Base-by-base conservation (phyloP, 2,329 filamentous ascomycete species). In the Alternaria ethzedia region DNA sequence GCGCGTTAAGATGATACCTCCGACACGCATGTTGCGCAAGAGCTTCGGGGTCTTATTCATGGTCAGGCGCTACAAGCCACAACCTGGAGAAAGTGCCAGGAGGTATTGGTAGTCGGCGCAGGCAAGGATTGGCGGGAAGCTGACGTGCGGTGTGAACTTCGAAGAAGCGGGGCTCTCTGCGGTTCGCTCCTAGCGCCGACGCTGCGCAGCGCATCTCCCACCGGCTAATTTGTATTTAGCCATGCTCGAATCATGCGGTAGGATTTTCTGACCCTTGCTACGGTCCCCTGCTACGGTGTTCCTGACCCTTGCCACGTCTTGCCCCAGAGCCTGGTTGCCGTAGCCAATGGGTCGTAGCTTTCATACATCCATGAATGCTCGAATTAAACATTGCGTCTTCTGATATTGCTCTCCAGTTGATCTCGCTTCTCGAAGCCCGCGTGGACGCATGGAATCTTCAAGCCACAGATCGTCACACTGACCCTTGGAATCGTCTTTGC, bases 351-450 rank as follows among this genome's bases (percentile, higher is more conserved):
- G 56, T 56, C 66, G 62, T 25, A 45, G 43, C 56, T 60, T 55
- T 54, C 58, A 65, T 57, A 66, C 69, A 64, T 66, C 65, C 64
- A 65, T 62, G 70, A 47, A 32, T 60, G 50, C 45, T 69, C 60
- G 68, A 73, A 75, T 75, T 74, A 76, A 63, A 72, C 66, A 71
- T 69, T 65, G 73, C 75, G 71, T 68, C 63, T 70, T 71, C 63
- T 68, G 69, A 73, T 73, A 76, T 76, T 78, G 70, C 59, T 60
- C 64, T 67, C 70, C 57, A 72, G 65, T 61, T 75, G 74, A 75
- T 75, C 71, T 78, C 75, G 75, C 76, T 79, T 79, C 76, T 78
- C 73, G 77, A 78, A 78, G 74, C 71, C 71, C 70, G 68, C 71
- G 70, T 75, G 70, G 70, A 75, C 68, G 75, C 77, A 78, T 78